Base-by-base conservation (phyloP, 176 grass and related monocot genomes). In the Oryza coarctata region DNA sequence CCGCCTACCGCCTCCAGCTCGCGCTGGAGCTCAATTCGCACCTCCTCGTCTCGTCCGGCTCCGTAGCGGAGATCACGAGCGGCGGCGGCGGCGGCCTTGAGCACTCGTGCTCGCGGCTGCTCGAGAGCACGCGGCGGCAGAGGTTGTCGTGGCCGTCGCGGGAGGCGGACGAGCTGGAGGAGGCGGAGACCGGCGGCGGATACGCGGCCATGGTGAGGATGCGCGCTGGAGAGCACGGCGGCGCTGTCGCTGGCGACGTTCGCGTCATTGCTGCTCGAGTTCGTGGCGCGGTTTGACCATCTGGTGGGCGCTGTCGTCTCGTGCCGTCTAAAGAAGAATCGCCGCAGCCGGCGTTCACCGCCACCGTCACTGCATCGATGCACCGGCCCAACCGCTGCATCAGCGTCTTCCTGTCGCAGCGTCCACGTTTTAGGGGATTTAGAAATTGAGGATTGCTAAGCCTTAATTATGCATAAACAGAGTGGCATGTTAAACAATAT, bases 261-360 rank as follows among this genome's bases (percentile, higher is more conserved):
- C 50, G 70, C 85, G 29, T 89, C 71, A 3, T 33, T 93, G 45
- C 81, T 93, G 29, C 73, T 93, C 5, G 81, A 93, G 66, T 93
- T 93, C 57, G 84, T 93, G 6, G 80, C 84, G 3, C 78, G 87
- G 80, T 84, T 93, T 12, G 87, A 89, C 57, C 71, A 87, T 71
- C 60, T 93, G 76, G 91, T 89, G 52, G 87, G 89, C 71, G 75
- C 80, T 11, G 87, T 89, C 23, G 80, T n/a, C n/a, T n/a, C n/a
- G n/a, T n/a, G n/a, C n/a, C n/a, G n/a, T n/a, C n/a, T n/a, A n/a
- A n/a, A n/a, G n/a, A n/a, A n/a, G n/a, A n/a, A n/a, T n/a, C n/a
- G n/a, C n/a, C n/a, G n/a, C n/a, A n/a, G n/a, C n/a, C n/a, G n/a
- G n/a, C n/a, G n/a, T n/a, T n/a, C n/a, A n/a, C n/a, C n/a, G n/a